Evolutionary conservation across 192 early-diverging fungal genomes (phyloP), one percentile per base, ranked within the genome.

Genomic region (Linnemannia zychae): DNA sequence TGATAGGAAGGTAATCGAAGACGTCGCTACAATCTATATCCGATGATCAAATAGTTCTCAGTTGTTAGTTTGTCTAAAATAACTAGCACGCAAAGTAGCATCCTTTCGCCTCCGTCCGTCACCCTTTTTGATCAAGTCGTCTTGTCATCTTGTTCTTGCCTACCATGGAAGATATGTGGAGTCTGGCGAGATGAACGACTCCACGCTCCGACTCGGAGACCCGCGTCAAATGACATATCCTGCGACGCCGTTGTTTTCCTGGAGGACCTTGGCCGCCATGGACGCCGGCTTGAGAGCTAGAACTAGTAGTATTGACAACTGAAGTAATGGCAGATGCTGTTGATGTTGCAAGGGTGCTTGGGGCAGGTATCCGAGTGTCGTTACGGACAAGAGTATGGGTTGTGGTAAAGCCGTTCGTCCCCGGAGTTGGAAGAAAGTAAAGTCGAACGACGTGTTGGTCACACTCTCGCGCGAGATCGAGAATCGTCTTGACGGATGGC

Each of bases 401-500:
- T 0, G 83, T 85, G 1, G 83, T 79, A 57, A 85, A 85, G 2
- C 83, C 83, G 63, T 79, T 79, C 63, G 83, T 85, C 7, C 63
- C 37, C n/a, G 77, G 74, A 17, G 83, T 85, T 17, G 83, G 83
- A 6, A 85, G 74, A 76, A 79, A 79, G 65, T 79, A 85, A n/a
- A 85, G 74, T 18, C 74, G 77, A n/a, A 85, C 83, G n/a, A 79
- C 67, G 36, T 85, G 83, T 22, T 79, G 76, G 44, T 79, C 77
- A 48, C 73, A 60, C 31, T 50, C 69, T 24, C 73, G 48, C 3
- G 77, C 83, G n/a, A 76, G 78, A 38, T 85, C 73, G 20, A 72
- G 24, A 36, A 85, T 79, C 22, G 74, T 72, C 1, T 79, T 76
- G 17, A 79, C 74, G 3, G 77, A 72, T 20, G 83, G 83, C 36